Evolutionary conservation across 768 basidiomycete species (phyloP), one percentile per base, ranked within the genome.

Genomic region (Termitomyces sp.): DNA sequence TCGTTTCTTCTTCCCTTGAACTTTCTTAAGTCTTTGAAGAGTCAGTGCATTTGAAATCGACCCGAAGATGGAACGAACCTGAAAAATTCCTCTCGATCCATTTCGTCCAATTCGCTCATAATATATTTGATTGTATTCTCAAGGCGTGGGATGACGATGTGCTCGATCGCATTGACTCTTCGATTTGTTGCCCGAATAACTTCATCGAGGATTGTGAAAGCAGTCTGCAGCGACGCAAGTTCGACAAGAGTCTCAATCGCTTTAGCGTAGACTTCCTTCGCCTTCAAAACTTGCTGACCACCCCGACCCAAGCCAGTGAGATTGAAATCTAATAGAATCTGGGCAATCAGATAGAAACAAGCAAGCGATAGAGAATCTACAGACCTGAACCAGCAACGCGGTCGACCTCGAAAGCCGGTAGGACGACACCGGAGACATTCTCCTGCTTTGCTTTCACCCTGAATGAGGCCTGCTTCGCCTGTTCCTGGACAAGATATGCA

Each of bases 81-180:
- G 77, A 95, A 94, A 76, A 94, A 94, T 67, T 94, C 92, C 69
- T 94, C 92, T 62, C 94, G 84, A 74, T 99, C 97, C 95, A 97
- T 98, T 74, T 99, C 97, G 66, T 98, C 97, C 60, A 99, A 76
- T 70, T 99, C 97, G 57, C 94, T 96, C 68, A 94, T 82, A 70
- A 99, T 98, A 71, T 98, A 99, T 67, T 92, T 93, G 79, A 99
- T 93, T 14, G 97, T 98, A 72, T 98, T 98, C 46, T 98, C 96
- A 50, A 99, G 76, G 44, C 89, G 83, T 18, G 97, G 97, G 57
- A 99, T 98, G 65, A 99, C 80, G 63, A 99, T 87, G 70, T 99
- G 94, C 67, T 99, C 97, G 63, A 99, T 96, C 3, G 97, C 97
- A 68, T 99, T 99, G 40, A 99, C 97, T 62, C 97, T 87, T 52